phyloP scores from a whole-genome alignment of 1,139 yeast genomes.

The Debaryomyces fabryi region DNA sequence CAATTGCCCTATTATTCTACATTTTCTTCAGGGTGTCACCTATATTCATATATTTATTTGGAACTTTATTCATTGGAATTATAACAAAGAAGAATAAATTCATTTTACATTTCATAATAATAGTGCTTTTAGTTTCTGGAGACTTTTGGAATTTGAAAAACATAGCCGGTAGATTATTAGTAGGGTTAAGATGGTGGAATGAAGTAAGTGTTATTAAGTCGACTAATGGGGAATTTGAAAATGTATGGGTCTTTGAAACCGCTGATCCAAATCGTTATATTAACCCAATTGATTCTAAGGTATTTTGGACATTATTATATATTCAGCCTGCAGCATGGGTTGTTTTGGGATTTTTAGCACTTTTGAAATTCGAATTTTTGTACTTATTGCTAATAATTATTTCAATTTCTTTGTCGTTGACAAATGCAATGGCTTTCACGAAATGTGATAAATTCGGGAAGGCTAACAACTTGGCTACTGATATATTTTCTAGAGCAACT shows the following conservation, averaged over 20 bases:
- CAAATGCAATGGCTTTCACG: constrained; percentile 88
- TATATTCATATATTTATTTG: constrained; percentile 67
- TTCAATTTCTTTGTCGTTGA: constrained; percentile 70
- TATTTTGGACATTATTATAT: constrained; percentile 84
- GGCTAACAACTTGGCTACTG: constrained; percentile 63
- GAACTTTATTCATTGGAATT: constrained; percentile 57
- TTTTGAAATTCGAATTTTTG: constrained; percentile 75
- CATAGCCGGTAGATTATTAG: constrained; percentile 84
- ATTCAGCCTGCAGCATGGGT: constrained; percentile 77
- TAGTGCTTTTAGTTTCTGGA: constrained; percentile 74
- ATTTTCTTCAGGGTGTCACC: constrained; percentile 67
- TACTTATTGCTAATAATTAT: constrained; percentile 68
- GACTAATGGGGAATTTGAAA: constrained; percentile 58
- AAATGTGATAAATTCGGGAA: constrained; percentile 88
- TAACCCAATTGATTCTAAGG: constrained; percentile 87
- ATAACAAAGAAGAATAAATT: constrained; percentile 53
- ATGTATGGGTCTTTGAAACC: constrained; percentile 87
- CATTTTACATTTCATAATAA: constrained; percentile 75
- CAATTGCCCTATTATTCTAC: constrained; percentile 69
- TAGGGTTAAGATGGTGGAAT: constrained; percentile 96
- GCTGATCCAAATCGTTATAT: constrained; percentile 81
- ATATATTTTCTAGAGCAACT: constrained; percentile 53
- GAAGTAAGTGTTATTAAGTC: constrained; percentile 50
- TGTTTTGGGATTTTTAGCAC: constrained; percentile 71
- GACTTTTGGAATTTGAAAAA: constrained; percentile 96